Evolutionary conservation across 495 filamentous ascomycete species (phyloP).

Genomic region (Daldinia childiae): DNA sequence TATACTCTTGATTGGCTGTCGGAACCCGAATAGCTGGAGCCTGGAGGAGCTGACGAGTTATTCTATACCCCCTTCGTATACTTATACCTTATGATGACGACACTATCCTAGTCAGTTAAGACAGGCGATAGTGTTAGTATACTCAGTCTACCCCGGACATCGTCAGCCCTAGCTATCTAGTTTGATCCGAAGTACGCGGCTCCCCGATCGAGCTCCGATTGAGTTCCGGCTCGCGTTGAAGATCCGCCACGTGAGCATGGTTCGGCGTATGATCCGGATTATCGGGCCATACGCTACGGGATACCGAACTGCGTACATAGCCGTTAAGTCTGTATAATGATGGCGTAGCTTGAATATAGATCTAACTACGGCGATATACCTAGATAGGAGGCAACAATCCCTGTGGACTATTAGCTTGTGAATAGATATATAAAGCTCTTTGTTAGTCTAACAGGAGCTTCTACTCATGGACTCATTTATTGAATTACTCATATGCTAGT

Average conservation of each 20-base stretch:
- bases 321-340: neutral
- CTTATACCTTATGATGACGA: conserved; percentile 17
- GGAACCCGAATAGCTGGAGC: conserved; percentile 13
- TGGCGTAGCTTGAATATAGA: neutral
- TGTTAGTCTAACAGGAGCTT: neutral
- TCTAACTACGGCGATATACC: neutral
- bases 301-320: neutral
- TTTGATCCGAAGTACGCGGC: conserved; percentile 14
- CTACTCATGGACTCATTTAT: neutral
- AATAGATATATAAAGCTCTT: neutral
- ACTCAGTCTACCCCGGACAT: conserved; percentile 10
- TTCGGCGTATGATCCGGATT: neutral
- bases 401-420: too few species aligned
- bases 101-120: neutral
- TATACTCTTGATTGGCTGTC: conserved; percentile 30
- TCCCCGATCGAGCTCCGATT: too few species aligned
- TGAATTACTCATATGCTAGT: neutral
- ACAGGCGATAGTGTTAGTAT: conserved; percentile 4
- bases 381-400: neutral
- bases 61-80: neutral
- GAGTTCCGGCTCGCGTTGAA: neutral
- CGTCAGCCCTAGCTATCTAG: conserved; percentile 22
- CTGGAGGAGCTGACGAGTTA: conserved; percentile 17
- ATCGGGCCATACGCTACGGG: neutral
- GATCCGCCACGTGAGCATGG: conserved; percentile 8